Evolutionary conservation across 257 asterid genomes (phyloP).

Genomic region (Ophiorrhiza pumila): DNA sequence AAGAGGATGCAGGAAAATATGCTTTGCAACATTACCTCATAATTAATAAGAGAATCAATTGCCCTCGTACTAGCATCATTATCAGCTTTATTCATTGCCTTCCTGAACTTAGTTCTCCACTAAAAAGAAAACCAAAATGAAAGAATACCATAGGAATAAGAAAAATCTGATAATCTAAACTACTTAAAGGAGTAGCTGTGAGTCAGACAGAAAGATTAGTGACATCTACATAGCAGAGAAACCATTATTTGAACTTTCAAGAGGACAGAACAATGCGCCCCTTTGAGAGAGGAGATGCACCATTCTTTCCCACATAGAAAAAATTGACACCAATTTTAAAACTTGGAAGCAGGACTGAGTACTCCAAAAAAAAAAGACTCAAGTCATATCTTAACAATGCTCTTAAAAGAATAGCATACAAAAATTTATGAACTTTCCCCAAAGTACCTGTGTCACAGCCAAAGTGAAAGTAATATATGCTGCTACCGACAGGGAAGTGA

Average conservation of each 20-base stretch:
- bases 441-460: constrained; percentile 77
- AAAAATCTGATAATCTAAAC: constrained; percentile 18
- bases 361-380: neutral
- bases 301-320: neutral
- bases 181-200: neutral
- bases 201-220: neutral
- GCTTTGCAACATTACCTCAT: constrained; percentile 56
- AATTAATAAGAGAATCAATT: constrained; percentile 86
- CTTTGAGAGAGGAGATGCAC: neutral
- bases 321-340: neutral
- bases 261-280: neutral
- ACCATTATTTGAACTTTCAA: neutral
- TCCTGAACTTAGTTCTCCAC: constrained; percentile 99
- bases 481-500: constrained; percentile 84
- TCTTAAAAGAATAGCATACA: neutral
- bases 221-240: neutral
- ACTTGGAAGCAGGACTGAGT: neutral
- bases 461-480: constrained; percentile 80
- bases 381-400: neutral
- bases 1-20: neutral
- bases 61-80: constrained; percentile 93
- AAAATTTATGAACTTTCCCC: neutral
- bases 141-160: constrained; percentile 14
- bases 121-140: constrained; percentile 32
- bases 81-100: constrained; percentile 96